Base-by-base conservation (phyloP, 441 rosid species). In the Croton laevigatus region DNA sequence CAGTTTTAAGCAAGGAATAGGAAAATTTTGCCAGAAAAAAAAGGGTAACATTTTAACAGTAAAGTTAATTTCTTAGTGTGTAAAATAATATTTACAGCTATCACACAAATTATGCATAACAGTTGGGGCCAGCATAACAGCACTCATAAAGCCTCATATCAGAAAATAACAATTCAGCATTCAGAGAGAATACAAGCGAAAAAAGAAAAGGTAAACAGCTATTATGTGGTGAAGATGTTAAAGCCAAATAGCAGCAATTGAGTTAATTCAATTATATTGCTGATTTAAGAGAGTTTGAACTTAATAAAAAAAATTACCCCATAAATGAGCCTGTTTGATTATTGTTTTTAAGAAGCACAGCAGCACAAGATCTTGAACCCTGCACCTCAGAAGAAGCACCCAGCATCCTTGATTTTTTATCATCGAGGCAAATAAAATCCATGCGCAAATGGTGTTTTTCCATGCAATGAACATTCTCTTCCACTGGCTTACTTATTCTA, bases 261-360 rank as follows among this genome's bases (percentile, higher is more conserved):
- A 46, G 12, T 19, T 58, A 58, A 57, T 46, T 54, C 13, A 23
- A 53, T 9, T 36, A 10, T 34, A 36, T 51, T 12, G 20, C 4
- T n/a, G 46, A 48, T 11, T 17, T 27, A 27, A 27, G 27, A 34
- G 42, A 63, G 57, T 59, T 42, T 57, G 38, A 59, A 57, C 34
- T 37, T 34, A 38, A 59, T 64, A 51, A 70, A 69, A 27, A 19
- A 61, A 76, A 74, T 82, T 88, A 94, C 98, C 98, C 84, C 17
- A 68, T 62, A 49, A 70, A 70, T 12, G 76, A 72, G 72, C 73
- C 83, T 76, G 53, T 77, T 55, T 66, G 62, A 19, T 79, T 74
- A 59, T 79, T 78, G 74, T 80, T 86, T 84, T 81, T 89, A 55
- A 94, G 87, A 82, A 94, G 87, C 76, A 91, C 60, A 71, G 83